These are phyloP conservation scores for Lecanosticta acicola DNA, from an alignment of 2,329 filamentous ascomycete species.

Conservation along the genomic window DNA sequence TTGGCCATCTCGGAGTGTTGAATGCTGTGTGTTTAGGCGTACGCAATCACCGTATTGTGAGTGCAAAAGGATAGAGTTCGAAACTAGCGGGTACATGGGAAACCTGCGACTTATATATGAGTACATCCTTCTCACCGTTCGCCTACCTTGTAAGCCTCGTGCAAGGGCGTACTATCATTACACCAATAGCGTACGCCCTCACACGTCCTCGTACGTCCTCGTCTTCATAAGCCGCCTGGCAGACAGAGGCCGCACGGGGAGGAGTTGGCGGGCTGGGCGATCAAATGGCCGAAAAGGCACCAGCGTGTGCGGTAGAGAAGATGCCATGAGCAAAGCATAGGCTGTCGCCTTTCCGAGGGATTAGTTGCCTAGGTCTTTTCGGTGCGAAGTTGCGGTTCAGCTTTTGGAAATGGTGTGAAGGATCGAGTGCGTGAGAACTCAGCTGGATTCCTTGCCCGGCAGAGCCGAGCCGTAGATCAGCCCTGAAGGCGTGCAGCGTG, in stretches of 20 bases:
- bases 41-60: too few relatives aligned
- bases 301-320: background rate
- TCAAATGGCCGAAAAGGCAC: background rate
- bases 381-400: background rate
- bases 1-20: too few relatives aligned
- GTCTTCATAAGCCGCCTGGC: background rate
- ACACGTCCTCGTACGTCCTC: too few relatives aligned
- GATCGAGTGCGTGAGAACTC: background rate
- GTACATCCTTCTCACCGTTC: too few relatives aligned
- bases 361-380: background rate
- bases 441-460: background rate
- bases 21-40: too few relatives aligned
- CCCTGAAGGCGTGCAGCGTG: too few relatives aligned
- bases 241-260: background rate
- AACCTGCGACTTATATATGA: too few relatives aligned
- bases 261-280: background rate
- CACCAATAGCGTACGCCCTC: too few relatives aligned
- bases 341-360: background rate
- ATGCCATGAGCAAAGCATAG: background rate
- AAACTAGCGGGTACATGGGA: too few relatives aligned
- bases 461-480: background rate
- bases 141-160: too few relatives aligned
- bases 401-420: background rate
- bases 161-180: background rate
- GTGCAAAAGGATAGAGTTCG: too few relatives aligned